Evolutionary conservation across 2,329 filamentous ascomycete genomes (phyloP).

Genomic region (Ophiocordyceps australis): DNA sequence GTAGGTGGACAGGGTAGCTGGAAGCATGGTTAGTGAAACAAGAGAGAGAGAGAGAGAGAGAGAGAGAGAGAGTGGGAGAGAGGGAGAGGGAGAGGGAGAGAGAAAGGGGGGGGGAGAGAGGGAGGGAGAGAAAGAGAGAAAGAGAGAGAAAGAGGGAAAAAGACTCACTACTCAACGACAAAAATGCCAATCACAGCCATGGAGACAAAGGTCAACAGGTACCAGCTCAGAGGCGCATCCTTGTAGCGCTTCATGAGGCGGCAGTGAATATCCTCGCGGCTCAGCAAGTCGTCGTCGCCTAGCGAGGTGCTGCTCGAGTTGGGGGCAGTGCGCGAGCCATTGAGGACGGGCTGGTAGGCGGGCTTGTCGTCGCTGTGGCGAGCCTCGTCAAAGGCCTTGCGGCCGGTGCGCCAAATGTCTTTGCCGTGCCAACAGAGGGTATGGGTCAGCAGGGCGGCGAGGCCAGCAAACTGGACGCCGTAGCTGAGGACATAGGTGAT

Average conservation of each 20-base stretch:
- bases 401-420: slow-evolving; percentile 67
- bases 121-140: not conserved
- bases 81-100: not conserved
- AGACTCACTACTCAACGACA: slow-evolving; percentile 61
- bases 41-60: not conserved
- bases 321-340: slow-evolving; percentile 8
- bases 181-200: slow-evolving; percentile 72
- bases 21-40: not conserved
- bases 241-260: slow-evolving; percentile 69
- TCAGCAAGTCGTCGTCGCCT: slow-evolving; percentile 25
- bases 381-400: slow-evolving; percentile 46
- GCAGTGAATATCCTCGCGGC: slow-evolving; percentile 66
- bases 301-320: not conserved
- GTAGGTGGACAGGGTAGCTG: slow-evolving; percentile 62
- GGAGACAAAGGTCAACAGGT: slow-evolving; percentile 52
- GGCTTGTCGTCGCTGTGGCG: slow-evolving; percentile 25
- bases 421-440: slow-evolving; percentile 71
- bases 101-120: not conserved
- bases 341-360: slow-evolving; percentile 35
- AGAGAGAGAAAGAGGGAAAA: not conserved
- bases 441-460: slow-evolving; percentile 65
- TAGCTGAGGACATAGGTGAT: slow-evolving; percentile 82
- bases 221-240: slow-evolving; percentile 70
- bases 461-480: slow-evolving; percentile 67
- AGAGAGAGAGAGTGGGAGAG: not conserved